Base-by-base conservation (phyloP, 768 basidiomycete species). In the Xanthoconium purpureum region DNA sequence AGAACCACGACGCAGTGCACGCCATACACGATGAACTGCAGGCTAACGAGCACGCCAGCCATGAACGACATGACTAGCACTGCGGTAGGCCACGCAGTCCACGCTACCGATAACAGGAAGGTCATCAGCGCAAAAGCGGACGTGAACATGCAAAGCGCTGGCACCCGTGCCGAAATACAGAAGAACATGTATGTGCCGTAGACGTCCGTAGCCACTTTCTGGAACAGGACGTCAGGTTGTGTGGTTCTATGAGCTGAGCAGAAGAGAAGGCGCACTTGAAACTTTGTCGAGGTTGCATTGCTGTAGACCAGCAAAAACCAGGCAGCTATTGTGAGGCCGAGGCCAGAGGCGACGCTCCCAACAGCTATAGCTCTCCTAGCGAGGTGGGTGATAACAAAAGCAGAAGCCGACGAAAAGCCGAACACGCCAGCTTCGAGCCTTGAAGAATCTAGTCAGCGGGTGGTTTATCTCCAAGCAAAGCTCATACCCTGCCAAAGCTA, bases 301-400 rank as follows among this genome's bases (percentile, higher is more conserved):
- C 74, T 78, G 66, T 89, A 91, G 3, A 75, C 73, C 6, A 90
- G 69, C 20, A 88, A 67, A 68, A 88, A 84, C 85, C 85, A 89
- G 0, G 81, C 79, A 47, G 83, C 82, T 52, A 79, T 78, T 7
- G 80, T 72, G 49, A 89, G 79, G 2, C 88, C 89, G 17, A 89
- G 75, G 0, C 84, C 87, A 0, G 87, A 83, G 7, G 82, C 74
- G 15, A 85, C 72, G 36, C 80, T 81, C 28, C 82, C 83, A 1
- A 83, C 71, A 1, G 84, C 83, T 24, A 89, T 79, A 0, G 83
- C 78, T 43, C 71, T 71, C 33, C 73, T 72, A 3, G 85, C 79
- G 24, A 81, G 66, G 1, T 71, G 60, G 43, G 78, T 73, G 33
- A 89, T 73, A 0, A 57, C 58, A 68, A 88, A 85, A 1, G 84